Conservation (phyloP, 305 asterid species). For the Ilex paraguariensis region DNA sequence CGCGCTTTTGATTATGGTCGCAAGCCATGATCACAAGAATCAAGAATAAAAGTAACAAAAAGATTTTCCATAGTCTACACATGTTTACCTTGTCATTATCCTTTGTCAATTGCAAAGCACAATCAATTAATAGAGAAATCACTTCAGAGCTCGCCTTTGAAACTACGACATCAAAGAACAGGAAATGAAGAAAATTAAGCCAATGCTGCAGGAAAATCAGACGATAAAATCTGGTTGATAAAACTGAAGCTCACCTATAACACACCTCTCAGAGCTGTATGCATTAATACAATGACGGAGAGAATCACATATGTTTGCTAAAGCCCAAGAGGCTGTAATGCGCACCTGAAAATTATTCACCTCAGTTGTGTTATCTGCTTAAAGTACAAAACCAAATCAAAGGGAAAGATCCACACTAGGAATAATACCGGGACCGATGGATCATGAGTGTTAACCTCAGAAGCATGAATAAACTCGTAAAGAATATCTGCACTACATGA, state of each 20-base stretch:
- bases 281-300: conserved; percentile 56
- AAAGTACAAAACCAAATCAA: background rate
- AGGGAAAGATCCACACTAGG: conserved; percentile 7
- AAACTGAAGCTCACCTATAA: conserved; percentile 30
- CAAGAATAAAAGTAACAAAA: background rate
- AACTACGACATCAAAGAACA: conserved; percentile 36
- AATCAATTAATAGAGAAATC: conserved; percentile 52
- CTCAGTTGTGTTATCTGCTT: conserved; percentile 1
- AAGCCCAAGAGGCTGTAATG: conserved; percentile 93
- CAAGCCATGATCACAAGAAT: background rate
- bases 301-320: conserved; percentile 88
- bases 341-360: conserved; percentile 67
- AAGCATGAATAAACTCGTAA: conserved; percentile 68
- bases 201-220: conserved; percentile 16
- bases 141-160: conserved; percentile 39
- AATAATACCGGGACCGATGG: conserved; percentile 65
- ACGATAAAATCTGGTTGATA: conserved; percentile 12
- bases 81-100: conserved; percentile 88
- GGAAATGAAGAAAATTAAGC: conserved; percentile 23
- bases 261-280: conserved; percentile 41
- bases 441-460: conserved; percentile 50
- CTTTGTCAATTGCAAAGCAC: conserved; percentile 64
- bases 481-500: conserved; percentile 57
- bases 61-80: background rate
- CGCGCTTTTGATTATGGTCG: background rate